Evolutionary conservation across 352 stramenopile species (phyloP).

Genomic region (Globisporangium mamillatum): DNA sequence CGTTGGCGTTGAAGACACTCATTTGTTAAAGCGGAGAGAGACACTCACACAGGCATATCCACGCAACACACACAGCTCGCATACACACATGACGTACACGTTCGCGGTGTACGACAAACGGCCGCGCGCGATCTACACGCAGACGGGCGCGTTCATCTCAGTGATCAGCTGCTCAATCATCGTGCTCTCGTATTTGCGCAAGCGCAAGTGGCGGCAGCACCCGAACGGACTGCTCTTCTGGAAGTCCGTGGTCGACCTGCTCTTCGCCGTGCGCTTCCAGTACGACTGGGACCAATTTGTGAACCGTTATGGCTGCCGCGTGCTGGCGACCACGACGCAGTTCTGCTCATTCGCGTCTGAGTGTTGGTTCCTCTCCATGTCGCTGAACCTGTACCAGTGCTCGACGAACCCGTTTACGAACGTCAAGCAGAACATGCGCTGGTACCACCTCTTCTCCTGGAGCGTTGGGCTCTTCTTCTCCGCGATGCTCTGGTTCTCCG

Average conservation of each 20-base stretch:
- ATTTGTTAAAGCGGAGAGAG: not conserved
- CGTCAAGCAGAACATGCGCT: slow-evolving; percentile 61
- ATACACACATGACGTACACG: slow-evolving; percentile 17
- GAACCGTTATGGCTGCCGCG: slow-evolving; percentile 45
- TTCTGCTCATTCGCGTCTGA: slow-evolving; percentile 79
- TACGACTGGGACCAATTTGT: slow-evolving; percentile 64
- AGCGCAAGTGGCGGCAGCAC: slow-evolving; percentile 71
- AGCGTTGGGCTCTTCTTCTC: slow-evolving; percentile 52
- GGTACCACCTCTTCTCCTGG: slow-evolving; percentile 81
- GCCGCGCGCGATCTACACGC: slow-evolving; percentile 50
- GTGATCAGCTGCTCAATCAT: slow-evolving; percentile 75
- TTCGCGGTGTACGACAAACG: slow-evolving; percentile 24
- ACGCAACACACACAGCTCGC: not conserved
- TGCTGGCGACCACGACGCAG: slow-evolving; percentile 62
- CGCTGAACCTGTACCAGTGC: slow-evolving; percentile 82
- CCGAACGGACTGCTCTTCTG: slow-evolving; percentile 84
- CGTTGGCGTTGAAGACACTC: not conserved
- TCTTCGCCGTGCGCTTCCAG: slow-evolving; percentile 76
- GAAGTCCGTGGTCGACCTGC: slow-evolving; percentile 69
- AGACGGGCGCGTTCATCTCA: slow-evolving; percentile 69
- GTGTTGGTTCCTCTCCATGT: slow-evolving; percentile 88
- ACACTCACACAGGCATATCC: not conserved
- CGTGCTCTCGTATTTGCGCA: slow-evolving; percentile 56
- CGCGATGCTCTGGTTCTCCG: slow-evolving; percentile 51
- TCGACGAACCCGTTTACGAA: slow-evolving; percentile 89